Evolutionary conservation across 2,329 filamentous ascomycete genomes (phyloP), one percentile per base, ranked within the genome.

Genomic region (Penicillium sp.): DNA sequence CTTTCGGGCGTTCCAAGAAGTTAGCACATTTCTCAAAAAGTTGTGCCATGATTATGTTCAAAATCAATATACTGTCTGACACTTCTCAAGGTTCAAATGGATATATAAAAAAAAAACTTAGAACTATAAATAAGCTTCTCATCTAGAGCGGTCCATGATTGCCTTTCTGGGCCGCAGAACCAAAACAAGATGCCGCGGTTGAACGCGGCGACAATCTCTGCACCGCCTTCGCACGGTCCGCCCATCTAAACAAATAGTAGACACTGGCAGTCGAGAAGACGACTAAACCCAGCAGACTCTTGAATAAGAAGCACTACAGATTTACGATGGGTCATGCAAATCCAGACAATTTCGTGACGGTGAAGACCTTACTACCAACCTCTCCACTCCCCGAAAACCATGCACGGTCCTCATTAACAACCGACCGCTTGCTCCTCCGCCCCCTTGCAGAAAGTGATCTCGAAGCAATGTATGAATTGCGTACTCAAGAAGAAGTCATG

Each of bases 401-500:
- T 32, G 33, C 45, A 29, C 46, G 54, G 5, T 15, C 51, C 20
- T 15, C 34, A 26, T 48, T 56, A 18, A 56, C 33, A 32, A 56
- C 54, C 7, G 36, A 36, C 7, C 54, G 51, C 12, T 33, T 56
- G 29, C 37, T 56, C 17, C 7, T 56, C 21, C 54, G 54, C 4
- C 26, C 43, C 17, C 37, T 46, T 29, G 37, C 32, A 48, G 5
- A 51, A 44, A 48, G 27, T 29, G 54, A 56, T 32, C 30, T 54
- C 8, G 54, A 54, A 30, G 51, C 51, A 20, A 23, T 56, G 24
- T 40, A 54, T 18, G 20, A 45, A 26, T 23, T 56, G 9, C 54
- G 51, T 12, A 56, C 50, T 13, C 54, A 54, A 48, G 20, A 46
- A 48, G 46, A 51, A 44, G 54, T 56, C 32, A 56, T 56, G 54